These are phyloP conservation scores for Amaranthus hypochondriacus DNA, from an alignment of 148 eudicot genomes.

Conservation along the genomic window DNA sequence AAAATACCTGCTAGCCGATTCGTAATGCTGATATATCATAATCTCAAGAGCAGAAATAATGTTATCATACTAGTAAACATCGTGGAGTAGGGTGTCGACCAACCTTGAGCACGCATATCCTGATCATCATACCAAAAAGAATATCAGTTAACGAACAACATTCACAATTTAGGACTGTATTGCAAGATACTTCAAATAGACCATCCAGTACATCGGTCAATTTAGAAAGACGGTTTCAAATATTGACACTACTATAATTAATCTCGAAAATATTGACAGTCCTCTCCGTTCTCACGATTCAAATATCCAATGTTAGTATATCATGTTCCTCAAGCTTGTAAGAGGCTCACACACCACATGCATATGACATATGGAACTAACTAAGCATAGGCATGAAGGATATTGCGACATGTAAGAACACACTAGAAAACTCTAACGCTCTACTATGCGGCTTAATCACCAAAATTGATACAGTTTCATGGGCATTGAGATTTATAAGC, in stretches of 20 bases:
- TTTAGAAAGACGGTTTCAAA: no score
- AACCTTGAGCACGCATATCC: slow-evolving; percentile 16
- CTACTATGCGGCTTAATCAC: no score
- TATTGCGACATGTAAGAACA: no score
- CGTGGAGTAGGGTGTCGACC: slow-evolving; percentile 16
- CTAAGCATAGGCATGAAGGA: no score
- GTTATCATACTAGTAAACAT: slow-evolving; percentile 10
- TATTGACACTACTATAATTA: no score
- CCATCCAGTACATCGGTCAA: neutral
- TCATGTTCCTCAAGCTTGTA: neutral
- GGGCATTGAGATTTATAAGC: no score
- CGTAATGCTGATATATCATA: slow-evolving; percentile 18
- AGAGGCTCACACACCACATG: neutral
- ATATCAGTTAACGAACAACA: neutral
- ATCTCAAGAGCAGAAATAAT: slow-evolving; percentile 29
- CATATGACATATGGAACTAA: neutral
- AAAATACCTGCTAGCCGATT: slow-evolving; percentile 6
- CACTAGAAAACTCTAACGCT: no score
- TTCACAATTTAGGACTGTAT: neutral
- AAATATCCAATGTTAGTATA: neutral
- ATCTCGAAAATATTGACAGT: no score
- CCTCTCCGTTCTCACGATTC: neutral
- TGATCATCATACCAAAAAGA: slow-evolving; percentile 13
- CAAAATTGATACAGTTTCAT: no score
- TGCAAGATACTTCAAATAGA: neutral